Percentiles rank a stretch among this genome's conserved stretches.
phyloP scores from a whole-genome alignment of 2,329 filamentous ascomycete species.

The Pseudogymnoascus sp. region DNA sequence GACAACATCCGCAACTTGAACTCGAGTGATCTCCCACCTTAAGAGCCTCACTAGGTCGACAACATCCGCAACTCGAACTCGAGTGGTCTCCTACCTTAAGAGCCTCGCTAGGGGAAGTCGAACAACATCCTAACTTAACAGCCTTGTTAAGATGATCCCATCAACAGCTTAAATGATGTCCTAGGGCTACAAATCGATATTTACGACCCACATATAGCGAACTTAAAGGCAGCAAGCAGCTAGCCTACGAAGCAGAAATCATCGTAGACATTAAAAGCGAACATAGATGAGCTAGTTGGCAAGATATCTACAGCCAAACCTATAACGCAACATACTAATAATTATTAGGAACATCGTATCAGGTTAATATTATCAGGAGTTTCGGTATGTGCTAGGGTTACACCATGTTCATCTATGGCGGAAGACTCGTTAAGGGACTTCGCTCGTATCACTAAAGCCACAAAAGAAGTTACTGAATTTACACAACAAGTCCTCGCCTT shows the following conservation, averaged over 20 bases:
- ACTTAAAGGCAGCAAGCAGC: too few species aligned
- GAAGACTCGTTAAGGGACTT: not conserved
- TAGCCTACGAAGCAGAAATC: not conserved
- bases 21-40: not conserved
- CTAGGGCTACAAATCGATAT: not conserved
- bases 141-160: not conserved
- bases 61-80: not conserved
- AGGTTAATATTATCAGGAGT: not conserved
- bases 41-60: not conserved
- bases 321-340: not conserved
- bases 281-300: not conserved
- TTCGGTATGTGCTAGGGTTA: not conserved
- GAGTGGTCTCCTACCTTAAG: not conserved
- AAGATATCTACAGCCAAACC: not conserved
- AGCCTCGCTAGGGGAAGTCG: not conserved
- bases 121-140: not conserved
- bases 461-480: not conserved
- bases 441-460: not conserved
- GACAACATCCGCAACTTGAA: too few species aligned
- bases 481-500: not conserved
- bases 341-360: not conserved
- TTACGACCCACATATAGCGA: too few species aligned
- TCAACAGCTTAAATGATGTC: not conserved
- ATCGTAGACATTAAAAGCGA: not conserved
- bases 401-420: not conserved